Evolutionary conservation across 305 asterid species (phyloP), one percentile per base, ranked within the genome.

Genomic region (Fraxinus angustifolia): DNA sequence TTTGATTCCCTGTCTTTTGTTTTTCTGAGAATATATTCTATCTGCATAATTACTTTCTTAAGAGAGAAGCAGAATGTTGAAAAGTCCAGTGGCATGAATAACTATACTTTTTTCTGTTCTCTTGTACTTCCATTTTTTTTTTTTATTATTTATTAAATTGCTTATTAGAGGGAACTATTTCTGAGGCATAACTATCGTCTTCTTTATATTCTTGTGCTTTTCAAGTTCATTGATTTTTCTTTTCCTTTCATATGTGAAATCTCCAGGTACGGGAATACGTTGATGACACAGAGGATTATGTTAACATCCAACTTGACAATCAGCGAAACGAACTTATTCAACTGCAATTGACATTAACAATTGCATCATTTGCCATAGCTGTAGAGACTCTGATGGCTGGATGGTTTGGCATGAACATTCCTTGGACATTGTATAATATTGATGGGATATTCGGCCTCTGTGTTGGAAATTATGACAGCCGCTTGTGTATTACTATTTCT

Each of bases 301-400:
- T 95, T 58, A 94, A 96, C 83, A 96, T 96, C 91, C 99, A 96
- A 78, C 95, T 96, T 33, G 99, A 96, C 91, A 96, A 90, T 78
- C 97, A 94, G 82, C 83, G 99, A 84, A 96, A 96, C 40, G 97
- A 96, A 80, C 96, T 96, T 45, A 94, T 96, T 83, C 99, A 96
- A 85, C 97, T 96, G 73, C 99, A 94, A 90, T 78, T 96, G 87
- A 92, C 90, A 12, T 67, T 94, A 86, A 92, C 97, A 16, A 95
- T 93, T 26, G 96, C 95, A 17, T 88, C 98, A 3, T 93, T 96
- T 78, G 93, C 96, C 17, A 6, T 96, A 74, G 88, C 95, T 60
- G 83, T 92, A 3, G 96, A 92, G 85, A 94, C 97, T 8, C 81
- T 82, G 62, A 23, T 87, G 34, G 97, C 97, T 35, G 92, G 97